Base-by-base conservation (phyloP, 257 asterid species). In the Solanum bukasovii region DNA sequence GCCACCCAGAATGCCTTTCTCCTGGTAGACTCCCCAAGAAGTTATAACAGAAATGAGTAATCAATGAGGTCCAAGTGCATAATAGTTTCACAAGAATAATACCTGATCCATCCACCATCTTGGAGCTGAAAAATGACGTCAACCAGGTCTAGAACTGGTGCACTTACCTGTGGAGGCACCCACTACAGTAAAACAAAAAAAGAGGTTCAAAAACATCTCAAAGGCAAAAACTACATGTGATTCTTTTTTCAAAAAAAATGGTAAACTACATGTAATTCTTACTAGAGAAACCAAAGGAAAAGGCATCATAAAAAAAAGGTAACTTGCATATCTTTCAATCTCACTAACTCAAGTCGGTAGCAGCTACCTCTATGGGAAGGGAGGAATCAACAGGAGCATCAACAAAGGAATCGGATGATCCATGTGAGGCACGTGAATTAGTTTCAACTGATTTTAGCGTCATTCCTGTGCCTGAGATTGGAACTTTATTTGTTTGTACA, bases 21-120 rank as follows among this genome's bases (percentile, higher is more conserved):
- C 96, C 99, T 97, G 93, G 68, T 85, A 88, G 86, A 20, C 46
- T 1, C 12, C 86, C 33, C 29, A 20, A 82, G 21, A 82, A 49
- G 13, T 31, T 20, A 82, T 52, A 31, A 11, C 86, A 49, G 13
- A 82, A 82, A 82, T 82, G 44, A 31, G 31, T 49, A 82, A 82
- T 52, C 86, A 82, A 49, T 49, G 71, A 31, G 71, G 71, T 49
- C 46, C 86, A 49, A 82, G 46, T 20, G 86, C 31, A 82, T 18
- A 31, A 82, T 6, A 18, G 31, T 81, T 46, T 35, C 42, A 29
- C 42, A 49, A 82, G 68, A 29, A 52, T 20, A 33, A 42, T 92
- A 97, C 99, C 99, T 96, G 94, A 96, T 95, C 99, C 99, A 97
- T 83, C 99, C 99, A 90, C 99, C 99, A 92, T 97, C 99, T 89